Evolutionary conservation across 2,329 filamentous ascomycete species (phyloP), one percentile per base, ranked within the genome.

Genomic region (Penicillium sp.): DNA sequence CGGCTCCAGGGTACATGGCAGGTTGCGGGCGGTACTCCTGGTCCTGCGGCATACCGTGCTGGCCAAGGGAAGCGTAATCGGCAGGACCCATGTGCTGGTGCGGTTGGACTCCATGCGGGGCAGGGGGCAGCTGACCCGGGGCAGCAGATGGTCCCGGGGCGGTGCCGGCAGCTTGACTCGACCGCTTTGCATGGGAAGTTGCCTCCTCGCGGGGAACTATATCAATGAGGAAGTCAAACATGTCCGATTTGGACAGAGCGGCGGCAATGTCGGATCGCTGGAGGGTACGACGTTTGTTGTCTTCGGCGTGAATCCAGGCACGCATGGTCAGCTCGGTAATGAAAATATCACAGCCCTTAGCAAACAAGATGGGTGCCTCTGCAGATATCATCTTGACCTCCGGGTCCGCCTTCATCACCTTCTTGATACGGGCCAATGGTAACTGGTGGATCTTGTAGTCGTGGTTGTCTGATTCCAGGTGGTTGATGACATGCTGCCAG

Each of bases 381-480:
- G 94, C 94, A 4, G 93, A 97, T 62, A 99, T 99, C 94, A 99
- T 99, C 81, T 99, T 99, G 48, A 99, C 94, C 70, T 99, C 94
- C 0, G 94, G 94, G 67, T 99, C 94, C 0, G 94, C 94, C 79
- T 99, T 99, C 94, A 99, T 99, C 65, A 99, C 94, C 77, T 99
- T 99, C 82, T 99, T 99, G 80, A 99, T 99, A 54, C 94, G 89
- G n/a, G 94, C 94, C 41, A 99, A 83, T 2, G 94, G 94, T 40
- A 99, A 83, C 75, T 97, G 94, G 75, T 99, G 94, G 56, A 97
- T 85, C 78, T 99, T 99, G 83, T 97, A 99, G 77, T 99, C 94
- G 76, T 99, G 94, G 49, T 89, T 91, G 69, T 97, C 94, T 59
- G 85, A 91, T 78, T 99, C 94, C 58, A 99, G 86, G 74, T 96